phyloP scores from a whole-genome alignment of 1,139 yeast genomes.

The Pichia sp. region DNA sequence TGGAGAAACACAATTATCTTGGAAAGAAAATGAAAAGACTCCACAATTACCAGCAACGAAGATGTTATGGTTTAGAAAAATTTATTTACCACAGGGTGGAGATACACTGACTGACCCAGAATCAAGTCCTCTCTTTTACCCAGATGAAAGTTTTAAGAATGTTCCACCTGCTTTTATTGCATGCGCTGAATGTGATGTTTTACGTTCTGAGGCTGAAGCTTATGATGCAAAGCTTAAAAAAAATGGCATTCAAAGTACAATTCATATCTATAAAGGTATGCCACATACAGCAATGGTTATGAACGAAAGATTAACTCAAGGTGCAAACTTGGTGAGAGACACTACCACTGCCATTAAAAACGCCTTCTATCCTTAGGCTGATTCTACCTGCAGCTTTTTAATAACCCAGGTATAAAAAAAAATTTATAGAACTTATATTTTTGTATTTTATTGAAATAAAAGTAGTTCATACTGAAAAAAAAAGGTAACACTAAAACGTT shows the following conservation, averaged over 20 bases:
- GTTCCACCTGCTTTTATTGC: conserved; percentile 41
- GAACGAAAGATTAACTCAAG: conserved; percentile 40
- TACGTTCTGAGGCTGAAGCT: conserved; percentile 41
- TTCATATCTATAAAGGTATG: conserved; percentile 38
- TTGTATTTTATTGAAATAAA: no score
- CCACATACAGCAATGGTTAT: conserved; percentile 48
- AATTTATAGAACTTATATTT: no score
- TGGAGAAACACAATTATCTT: conserved; percentile 35
- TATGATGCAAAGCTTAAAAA: conserved; percentile 37
- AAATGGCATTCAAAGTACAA: conserved; percentile 35
- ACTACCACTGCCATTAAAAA: conserved; percentile 30
- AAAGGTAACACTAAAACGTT: no score
- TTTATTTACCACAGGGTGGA: conserved; percentile 38
- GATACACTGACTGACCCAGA: conserved; percentile 36
- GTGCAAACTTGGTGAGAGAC: conserved; percentile 32
- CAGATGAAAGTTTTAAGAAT: conserved; percentile 36
- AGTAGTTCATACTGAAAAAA: no score
- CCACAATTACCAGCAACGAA: conserved; percentile 45
- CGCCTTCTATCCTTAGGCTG: conserved; percentile 27
- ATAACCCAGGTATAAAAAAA: no score
- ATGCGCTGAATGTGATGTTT: conserved; percentile 42
- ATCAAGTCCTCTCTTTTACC: conserved; percentile 41
- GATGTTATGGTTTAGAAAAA: conserved; percentile 43
- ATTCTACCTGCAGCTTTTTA: no score
- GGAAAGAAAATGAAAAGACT: conserved; percentile 39